Percentiles rank a stretch among this genome's conserved stretches.
phyloP scores from a whole-genome alignment of 257 asterid species.

The Verbascum thapsus region DNA sequence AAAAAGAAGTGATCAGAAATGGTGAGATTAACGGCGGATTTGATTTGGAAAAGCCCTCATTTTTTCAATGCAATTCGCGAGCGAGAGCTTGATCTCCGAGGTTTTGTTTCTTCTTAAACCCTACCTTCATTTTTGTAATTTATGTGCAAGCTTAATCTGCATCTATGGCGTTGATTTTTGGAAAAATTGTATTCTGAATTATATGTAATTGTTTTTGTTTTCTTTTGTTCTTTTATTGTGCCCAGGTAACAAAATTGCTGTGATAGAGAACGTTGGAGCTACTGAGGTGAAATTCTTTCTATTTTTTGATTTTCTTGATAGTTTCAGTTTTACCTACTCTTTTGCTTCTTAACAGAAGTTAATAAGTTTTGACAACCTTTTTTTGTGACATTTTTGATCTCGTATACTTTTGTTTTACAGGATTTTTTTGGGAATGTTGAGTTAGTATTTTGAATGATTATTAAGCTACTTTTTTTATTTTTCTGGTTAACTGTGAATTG shows the following conservation, averaged over 20 bases:
- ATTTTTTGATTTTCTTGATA: neutral
- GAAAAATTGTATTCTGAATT: neutral
- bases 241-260: slow-evolving; percentile 87
- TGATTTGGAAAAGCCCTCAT: slow-evolving; percentile 94
- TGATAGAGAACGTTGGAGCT: slow-evolving; percentile 94
- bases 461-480: neutral
- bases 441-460: neutral
- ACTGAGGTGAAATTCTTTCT: slow-evolving; percentile 65
- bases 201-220: neutral
- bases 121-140: slow-evolving; percentile 19
- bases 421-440: neutral
- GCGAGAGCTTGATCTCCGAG: slow-evolving; percentile 96
- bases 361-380: neutral
- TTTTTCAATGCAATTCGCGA: slow-evolving; percentile 94
- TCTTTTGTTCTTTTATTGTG: neutral
- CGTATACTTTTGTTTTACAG: neutral
- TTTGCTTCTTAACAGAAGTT: neutral
- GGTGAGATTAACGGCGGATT: slow-evolving; percentile 93
- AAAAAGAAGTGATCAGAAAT: slow-evolving; percentile 31
- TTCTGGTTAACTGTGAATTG: slow-evolving; percentile 18
- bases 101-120: slow-evolving; percentile 41
- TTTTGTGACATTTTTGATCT: neutral
- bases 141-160: neutral
- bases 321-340: neutral
- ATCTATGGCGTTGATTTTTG: neutral